Evolutionary conservation across 495 filamentous ascomycete genomes (phyloP).

Genomic region (Penicillium alfredii): DNA sequence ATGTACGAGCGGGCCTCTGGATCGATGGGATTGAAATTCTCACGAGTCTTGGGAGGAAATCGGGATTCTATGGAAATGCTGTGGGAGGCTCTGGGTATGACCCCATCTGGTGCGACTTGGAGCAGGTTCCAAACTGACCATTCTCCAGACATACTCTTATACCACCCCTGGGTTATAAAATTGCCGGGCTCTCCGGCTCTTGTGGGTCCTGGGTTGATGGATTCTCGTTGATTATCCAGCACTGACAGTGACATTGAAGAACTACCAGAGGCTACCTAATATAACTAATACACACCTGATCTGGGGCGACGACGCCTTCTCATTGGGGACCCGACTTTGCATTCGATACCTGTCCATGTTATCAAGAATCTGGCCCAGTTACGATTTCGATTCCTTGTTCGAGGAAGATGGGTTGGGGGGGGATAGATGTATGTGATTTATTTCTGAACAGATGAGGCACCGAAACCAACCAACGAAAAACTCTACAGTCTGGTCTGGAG

Average conservation of each 20-base stretch:
- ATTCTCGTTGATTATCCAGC: slow-evolving; percentile 79
- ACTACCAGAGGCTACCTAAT: too few relatives aligned
- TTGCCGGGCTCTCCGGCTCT: slow-evolving; percentile 82
- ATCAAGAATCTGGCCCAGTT: too few relatives aligned
- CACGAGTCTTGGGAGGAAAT: slow-evolving; percentile 80
- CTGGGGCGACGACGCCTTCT: too few relatives aligned
- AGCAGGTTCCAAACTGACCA: slow-evolving; percentile 17
- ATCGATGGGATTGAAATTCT: slow-evolving; percentile 89
- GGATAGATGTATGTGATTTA: too few relatives aligned
- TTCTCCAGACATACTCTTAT: slow-evolving; percentile 72
- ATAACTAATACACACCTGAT: too few relatives aligned
- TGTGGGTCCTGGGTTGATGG: slow-evolving; percentile 81
- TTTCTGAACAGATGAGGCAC: too few relatives aligned
- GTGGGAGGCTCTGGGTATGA: slow-evolving; percentile 77
- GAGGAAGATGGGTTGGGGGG: too few relatives aligned
- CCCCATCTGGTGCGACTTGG: neutral
- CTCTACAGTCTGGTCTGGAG: too few relatives aligned
- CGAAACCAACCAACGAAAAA: too few relatives aligned
- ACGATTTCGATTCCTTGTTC: too few relatives aligned
- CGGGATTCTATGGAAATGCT: slow-evolving; percentile 77
- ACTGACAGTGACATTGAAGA: slow-evolving; percentile 41
- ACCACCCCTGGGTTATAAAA: slow-evolving; percentile 81
- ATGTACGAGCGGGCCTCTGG: slow-evolving; percentile 73
- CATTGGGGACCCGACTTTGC: too few relatives aligned
- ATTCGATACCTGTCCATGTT: too few relatives aligned